Percentiles rank a stretch among this genome's conserved stretches.
phyloP scores from a whole-genome alignment of 2,329 filamentous ascomycete genomes.

The Colletotrichum sp. region DNA sequence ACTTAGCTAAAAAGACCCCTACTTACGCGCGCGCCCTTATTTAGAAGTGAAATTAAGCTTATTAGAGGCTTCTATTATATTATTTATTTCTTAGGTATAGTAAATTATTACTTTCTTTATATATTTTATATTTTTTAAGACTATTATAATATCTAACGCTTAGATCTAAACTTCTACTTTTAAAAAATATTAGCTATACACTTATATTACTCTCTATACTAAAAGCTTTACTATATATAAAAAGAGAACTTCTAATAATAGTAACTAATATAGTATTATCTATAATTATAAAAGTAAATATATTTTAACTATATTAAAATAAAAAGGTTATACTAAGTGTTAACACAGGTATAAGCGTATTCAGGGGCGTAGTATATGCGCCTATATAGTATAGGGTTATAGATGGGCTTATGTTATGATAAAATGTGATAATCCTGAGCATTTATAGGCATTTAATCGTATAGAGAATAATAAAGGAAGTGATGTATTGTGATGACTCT shows the following conservation, averaged over 20 bases:
- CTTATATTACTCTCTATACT: background rate
- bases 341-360: too few species aligned
- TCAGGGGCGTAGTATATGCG: too few species aligned
- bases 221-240: background rate
- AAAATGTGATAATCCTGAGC: too few species aligned
- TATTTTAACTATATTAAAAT: background rate
- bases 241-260: background rate
- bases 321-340: background rate
- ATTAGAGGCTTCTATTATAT: too few species aligned
- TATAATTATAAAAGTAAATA: background rate
- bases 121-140: background rate
- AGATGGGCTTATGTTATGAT: too few species aligned
- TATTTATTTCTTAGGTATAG: background rate
- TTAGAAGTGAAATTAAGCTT: background rate
- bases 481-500: too few species aligned
- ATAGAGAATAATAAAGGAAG: too few species aligned
- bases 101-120: background rate
- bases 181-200: background rate
- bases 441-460: too few species aligned
- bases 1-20: background rate
- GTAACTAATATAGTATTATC: background rate
- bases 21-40: background rate
- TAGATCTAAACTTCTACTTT: background rate
- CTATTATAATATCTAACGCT: accelerated
- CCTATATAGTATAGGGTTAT: too few species aligned